Evolutionary conservation across 2,329 filamentous ascomycete genomes (phyloP).

Genomic region (Lizonia empirigonia): DNA sequence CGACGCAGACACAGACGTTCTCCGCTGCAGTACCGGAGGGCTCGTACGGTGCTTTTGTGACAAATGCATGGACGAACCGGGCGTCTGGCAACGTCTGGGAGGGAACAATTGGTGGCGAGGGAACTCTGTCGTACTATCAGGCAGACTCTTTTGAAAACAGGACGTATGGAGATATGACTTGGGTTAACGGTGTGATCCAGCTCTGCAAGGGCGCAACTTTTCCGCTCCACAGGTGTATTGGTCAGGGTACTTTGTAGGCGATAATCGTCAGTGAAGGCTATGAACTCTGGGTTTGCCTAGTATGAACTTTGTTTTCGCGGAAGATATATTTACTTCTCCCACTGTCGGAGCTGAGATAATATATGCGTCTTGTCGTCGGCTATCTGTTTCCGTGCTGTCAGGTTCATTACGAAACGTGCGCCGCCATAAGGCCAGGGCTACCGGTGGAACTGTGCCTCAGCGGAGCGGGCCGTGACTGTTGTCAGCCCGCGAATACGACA

Average conservation of each 20-base stretch:
- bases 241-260: slow-evolving; percentile 38
- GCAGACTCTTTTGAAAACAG: slow-evolving; percentile 46
- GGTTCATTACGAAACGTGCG: no score
- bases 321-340: no score
- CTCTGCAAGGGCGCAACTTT: slow-evolving; percentile 48
- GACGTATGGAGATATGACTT: slow-evolving; percentile 41
- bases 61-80: slow-evolving; percentile 45
- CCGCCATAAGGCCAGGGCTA: not conserved
- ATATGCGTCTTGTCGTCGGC: no score
- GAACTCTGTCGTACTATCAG: slow-evolving; percentile 33
- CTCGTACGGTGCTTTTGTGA: slow-evolving; percentile 50
- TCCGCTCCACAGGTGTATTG: slow-evolving; percentile 49
- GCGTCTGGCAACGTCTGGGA: slow-evolving; percentile 44
- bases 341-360: no score
- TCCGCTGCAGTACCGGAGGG: slow-evolving; percentile 43
- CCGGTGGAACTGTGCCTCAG: not conserved
- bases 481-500: not conserved
- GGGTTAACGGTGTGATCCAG: slow-evolving; percentile 50
- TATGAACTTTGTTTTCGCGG: no score
- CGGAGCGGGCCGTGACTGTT: not conserved
- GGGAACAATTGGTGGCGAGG: slow-evolving; percentile 44
- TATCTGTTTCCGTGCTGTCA: no score
- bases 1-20: slow-evolving; percentile 39
- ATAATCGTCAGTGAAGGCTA: no score
- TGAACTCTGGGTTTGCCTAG: no score